Evolutionary conservation across 2,329 filamentous ascomycete species (phyloP).

Genomic region (Talaromyces sp.): DNA sequence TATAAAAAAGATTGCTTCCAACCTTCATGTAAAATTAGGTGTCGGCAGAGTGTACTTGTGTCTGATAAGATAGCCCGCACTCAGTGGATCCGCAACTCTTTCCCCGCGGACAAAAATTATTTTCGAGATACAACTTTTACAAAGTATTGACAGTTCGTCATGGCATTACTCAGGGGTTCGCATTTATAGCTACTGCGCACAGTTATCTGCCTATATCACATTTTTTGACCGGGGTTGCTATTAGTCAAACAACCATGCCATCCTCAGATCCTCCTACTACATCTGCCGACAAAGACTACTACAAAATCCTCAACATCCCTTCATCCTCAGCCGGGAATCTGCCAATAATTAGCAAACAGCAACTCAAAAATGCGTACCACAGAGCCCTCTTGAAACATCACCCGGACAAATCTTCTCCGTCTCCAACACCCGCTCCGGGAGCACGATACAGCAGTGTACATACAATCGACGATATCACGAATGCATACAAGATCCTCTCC

Average conservation of each 20-base stretch:
- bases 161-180: neutral
- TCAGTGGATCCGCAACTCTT: constrained; percentile 7
- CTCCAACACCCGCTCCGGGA: neutral
- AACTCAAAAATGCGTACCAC: constrained; percentile 56
- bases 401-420: constrained; percentile 50
- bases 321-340: constrained; percentile 22
- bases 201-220: too few relatives aligned
- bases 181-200: too few relatives aligned
- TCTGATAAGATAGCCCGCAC: neutral
- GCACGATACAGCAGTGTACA: neutral
- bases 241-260: neutral
- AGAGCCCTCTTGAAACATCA: constrained; percentile 56
- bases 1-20: neutral
- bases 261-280: neutral
- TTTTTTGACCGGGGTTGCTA: neutral
- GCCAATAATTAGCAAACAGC: constrained; percentile 34
- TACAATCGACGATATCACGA: constrained; percentile 56
- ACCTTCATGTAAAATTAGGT: neutral
- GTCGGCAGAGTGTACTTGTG: neutral
- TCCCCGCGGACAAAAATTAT: constrained; percentile 11
- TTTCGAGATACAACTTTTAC: neutral
- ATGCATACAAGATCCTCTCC: constrained; percentile 56
- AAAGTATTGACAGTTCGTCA: neutral
- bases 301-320: constrained; percentile 41
- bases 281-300: constrained; percentile 21